Evolutionary conservation across 2,329 filamentous ascomycete genomes (phyloP), one percentile per base, ranked within the genome.

Genomic region (Cercospora canescens): DNA sequence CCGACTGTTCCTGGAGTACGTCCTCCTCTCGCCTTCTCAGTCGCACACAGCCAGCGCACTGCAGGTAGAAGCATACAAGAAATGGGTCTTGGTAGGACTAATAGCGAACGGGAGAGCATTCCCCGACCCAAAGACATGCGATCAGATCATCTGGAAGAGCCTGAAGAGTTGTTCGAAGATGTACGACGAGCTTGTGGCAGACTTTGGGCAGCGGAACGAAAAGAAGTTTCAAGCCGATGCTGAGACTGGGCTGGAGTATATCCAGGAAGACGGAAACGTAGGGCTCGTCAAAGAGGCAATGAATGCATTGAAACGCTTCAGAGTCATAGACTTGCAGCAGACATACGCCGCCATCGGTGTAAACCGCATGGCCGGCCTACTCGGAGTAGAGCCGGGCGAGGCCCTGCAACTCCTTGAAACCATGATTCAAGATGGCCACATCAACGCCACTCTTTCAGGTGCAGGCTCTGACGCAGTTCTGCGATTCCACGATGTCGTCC

Each of bases 41-140:
- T 81, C 84, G 34, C 84, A 87, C 37, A 83, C 88, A 12, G 94
- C 90, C 77, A 89, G 88, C 76, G 66, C 73, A 18, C 84, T 96
- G 59, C 95, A 95, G 90, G 83, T 91, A 4, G 93, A 97, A 70
- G 92, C 92, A 6, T 94, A 96, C 82, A 96, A 94, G 80, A 96
- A 94, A 79, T 97, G 93, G 91, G 76, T 96, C 8, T 81, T 99
- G 16, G 85, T 93, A 9, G 88, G 88, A 61, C 83, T 97, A 62
- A 81, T 99, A 18, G 83, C 87, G 6, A 81, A 88, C 61, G 94
- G 93, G 70, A 86, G 83, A 72, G 81, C 86, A 72, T 77, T 81
- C 72, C 63, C 78, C 0, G 75, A 87, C 9, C 91, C 91, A 0
- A 81, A 84, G 41, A 85, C 86, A 55, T 85, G 86, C 7, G 83